Conservation (phyloP, 75 land plant genomes). For the Adiantum capillusveneris region DNA sequence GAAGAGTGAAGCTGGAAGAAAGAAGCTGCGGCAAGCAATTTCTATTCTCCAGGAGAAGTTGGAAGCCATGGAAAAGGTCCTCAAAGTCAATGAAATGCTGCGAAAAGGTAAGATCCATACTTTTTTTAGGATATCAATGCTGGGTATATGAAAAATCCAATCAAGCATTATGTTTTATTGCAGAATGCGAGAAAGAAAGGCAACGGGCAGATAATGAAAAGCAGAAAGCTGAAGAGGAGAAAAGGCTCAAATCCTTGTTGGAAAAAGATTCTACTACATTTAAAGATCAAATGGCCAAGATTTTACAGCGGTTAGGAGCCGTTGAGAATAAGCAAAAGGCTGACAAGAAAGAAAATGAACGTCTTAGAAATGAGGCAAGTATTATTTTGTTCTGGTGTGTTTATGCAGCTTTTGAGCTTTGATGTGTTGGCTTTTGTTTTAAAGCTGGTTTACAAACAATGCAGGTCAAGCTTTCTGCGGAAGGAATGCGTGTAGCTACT, state of each 20-base stretch:
- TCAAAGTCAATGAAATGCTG: slow-evolving; percentile 25
- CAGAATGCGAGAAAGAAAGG: slow-evolving; percentile 39
- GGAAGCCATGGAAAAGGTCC: slow-evolving; percentile 22
- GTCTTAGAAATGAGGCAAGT: slow-evolving; percentile 14
- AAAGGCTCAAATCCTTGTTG: slow-evolving; percentile 5
- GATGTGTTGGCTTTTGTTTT: too few species aligned
- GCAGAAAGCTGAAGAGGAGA: slow-evolving; percentile 27
- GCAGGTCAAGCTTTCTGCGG: slow-evolving; percentile 20
- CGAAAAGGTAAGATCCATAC: slow-evolving; percentile 16
- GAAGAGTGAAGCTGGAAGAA: slow-evolving; percentile 34
- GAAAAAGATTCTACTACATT: slow-evolving; percentile 24
- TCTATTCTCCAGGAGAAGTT: slow-evolving; percentile 26
- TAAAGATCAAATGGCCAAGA: slow-evolving; percentile 22
- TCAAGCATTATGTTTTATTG: background rate
- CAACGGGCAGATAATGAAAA: slow-evolving; percentile 24
- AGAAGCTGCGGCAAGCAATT: slow-evolving; percentile 37
- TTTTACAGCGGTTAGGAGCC: slow-evolving; percentile 17
- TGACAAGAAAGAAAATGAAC: slow-evolving; percentile 13
- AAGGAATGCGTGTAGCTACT: slow-evolving; percentile 22
- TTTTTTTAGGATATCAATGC: too few species aligned
- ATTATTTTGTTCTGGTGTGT: background rate
- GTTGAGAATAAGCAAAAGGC: slow-evolving; percentile 9
- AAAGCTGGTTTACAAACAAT: too few species aligned
- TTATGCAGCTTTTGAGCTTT: too few species aligned
- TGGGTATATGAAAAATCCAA: too few species aligned